Evolutionary conservation across 129 eudicot genomes (phyloP), one percentile per base, ranked within the genome.

Genomic region (Tanacetum coccineum): DNA sequence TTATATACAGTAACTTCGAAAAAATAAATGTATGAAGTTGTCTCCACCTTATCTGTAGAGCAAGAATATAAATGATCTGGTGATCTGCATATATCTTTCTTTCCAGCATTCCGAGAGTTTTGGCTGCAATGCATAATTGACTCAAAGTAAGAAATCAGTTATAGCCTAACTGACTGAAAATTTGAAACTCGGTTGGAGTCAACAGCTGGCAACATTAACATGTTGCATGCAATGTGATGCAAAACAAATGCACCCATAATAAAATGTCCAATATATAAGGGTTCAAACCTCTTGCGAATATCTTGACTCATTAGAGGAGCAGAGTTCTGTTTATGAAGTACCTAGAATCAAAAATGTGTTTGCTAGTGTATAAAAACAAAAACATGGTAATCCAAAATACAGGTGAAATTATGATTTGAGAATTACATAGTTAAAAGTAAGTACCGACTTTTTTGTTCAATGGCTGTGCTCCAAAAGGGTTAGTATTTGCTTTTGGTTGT

Each of bases 381-480:
- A 57, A 51, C 20, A 60, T 11, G 40, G 26, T 57, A 70, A 76
- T 53, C 3, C 8, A 70, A 36, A 44, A 63, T 70, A 57, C 57
- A 63, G 1, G n/a, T 62, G 56, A 3, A 77, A 58, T n/a, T 49
- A 20, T 19, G 3, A 46, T 55, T 63, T 17, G 9, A 39, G 22
- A 70, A 47, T n/a, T 15, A 39, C 30, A 57, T 40, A 22, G 42
- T 6, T 47, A 9, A 52, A 44, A 47, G 42, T 72, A 75, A 74
- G 66, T 73, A 82, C 89, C 44, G 63, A 90, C 97, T 52, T 87
- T 84, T 79, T 59, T 76, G 76, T 84, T 87, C 78, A 63, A 68
- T 1, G 89, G 80, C 4, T 57, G 75, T 11, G 81, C 80, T 88
- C 72, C 83, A 26, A 68, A 72, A 57, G 66, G 36, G 13, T 63